Evolutionary conservation across 176 grass and related monocot species (phyloP), one percentile per base, ranked within the genome.

Genomic region (Calamus simplicifolius): DNA sequence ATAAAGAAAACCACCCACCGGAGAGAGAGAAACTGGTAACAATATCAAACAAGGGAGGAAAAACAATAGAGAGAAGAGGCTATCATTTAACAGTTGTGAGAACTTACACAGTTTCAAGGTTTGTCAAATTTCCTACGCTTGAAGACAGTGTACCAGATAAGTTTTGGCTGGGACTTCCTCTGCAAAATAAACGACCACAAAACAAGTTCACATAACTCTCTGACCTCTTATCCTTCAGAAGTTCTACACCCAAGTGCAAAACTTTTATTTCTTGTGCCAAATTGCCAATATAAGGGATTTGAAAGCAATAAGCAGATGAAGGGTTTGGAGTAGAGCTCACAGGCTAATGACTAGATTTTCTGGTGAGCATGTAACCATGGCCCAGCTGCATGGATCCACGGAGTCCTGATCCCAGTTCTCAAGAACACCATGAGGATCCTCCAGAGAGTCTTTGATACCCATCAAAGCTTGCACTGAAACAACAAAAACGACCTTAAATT

Each of bases 321-420:
- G 31, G 31, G 14, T 5, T 13, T 62, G 23, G 4, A 21, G 29
- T 48, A 60, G 17, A 29, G 61, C 77, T 77, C 76, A 96, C 92
- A 97, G 64, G 62, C 58, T 28, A 28, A 69, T 85, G 64, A 97
- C 93, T 18, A 67, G 60, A 43, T 57, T 70, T 28, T 89, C 78
- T 0, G 70, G 27, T 6, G 93, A 98, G 67, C 93, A 98, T 26
- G 63, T 76, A 76, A 98, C 71, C 70, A 78, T 85, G 57, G 76
- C 48, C 84, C 85, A 98, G 76, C 73, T 85, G 72, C 93, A 98
- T 67, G 93, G 93, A 75, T 98, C 93, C 14, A 83, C 93, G 18
- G 87, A 87, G 82, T 74, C 50, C 75, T 73, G 72, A 72, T 98
- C 93, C 93, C 93, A 98, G 76, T 64, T 88, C 66, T 83, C 79